Base-by-base conservation (phyloP, 1,284 basidiomycete genomes). In the Cryptococcus hybrid region DNA sequence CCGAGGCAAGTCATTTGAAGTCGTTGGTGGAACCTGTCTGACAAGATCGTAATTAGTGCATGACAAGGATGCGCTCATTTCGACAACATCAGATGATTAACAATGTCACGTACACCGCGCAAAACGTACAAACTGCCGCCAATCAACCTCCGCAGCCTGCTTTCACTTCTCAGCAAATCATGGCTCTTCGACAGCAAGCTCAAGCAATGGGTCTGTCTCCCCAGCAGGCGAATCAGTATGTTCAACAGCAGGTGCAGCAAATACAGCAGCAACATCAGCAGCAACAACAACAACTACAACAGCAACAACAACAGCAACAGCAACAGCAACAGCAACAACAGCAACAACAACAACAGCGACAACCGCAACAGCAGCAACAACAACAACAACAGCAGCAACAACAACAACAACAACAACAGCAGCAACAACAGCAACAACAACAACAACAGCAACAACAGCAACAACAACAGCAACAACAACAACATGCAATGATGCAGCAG, bases 1-100 rank as follows among this genome's bases (percentile, higher is more conserved):
- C 68, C 51, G 77, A 79, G 52, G 77, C 75, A 40, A 60, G 71
- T 52, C 12, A 39, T 52, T 18, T 47, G 57, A 40, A 11, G 43
- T 30, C 36, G 2, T 38, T 34, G 24, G 30, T 24, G 7, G 12
- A 44, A 12, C 43, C 3, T 5, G 38, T 44, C 57, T 59, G 54
- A 58, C 52, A 11, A 7, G 45, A 45, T 1, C 18, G 18, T 18
- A 18, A 18, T 18, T 52, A 76, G 69, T 69, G 71, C 0, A 67
- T 77, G 62, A 64, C 59, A 24, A 69, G 73, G 15, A 50, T 74
- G 12, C 68, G 71, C 54, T 54, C 57, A 24, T 49, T 68, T 9
- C 66, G 68, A 40, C 68, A 71, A 18, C 43, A 44, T 7, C 43
- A 44, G 43, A 18, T 18, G 18, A 18, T 18, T 18, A 18, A 18